phyloP scores from a whole-genome alignment of 2,329 filamentous ascomycete species.

The Exophiala lecanii-corni region DNA sequence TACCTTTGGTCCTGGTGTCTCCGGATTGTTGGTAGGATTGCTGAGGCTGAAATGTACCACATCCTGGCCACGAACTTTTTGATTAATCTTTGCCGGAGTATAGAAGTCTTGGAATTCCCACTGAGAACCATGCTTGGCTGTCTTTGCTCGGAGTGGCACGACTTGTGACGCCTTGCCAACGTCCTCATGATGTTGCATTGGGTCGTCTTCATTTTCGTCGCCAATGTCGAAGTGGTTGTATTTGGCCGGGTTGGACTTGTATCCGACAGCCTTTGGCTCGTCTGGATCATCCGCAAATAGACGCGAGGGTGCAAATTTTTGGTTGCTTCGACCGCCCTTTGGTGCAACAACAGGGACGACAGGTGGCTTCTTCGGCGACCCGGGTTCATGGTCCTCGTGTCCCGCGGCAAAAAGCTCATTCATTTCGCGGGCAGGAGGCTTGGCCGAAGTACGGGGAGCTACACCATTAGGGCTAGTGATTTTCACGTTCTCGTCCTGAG shows the following conservation, averaged over 20 bases:
- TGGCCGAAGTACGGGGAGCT: conserved; percentile 64
- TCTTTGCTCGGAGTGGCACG: conserved; percentile 19
- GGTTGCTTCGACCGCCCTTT: conserved; percentile 47
- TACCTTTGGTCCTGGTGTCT: conserved; percentile 30
- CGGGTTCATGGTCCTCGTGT: conserved; percentile 35
- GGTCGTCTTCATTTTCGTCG: conserved; percentile 34
- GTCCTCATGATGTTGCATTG: conserved; percentile 23
- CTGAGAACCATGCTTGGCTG: conserved; percentile 55
- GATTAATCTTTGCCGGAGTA: conserved; percentile 71
- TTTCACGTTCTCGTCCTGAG: conserved; percentile 16
- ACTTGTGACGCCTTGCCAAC: conserved; percentile 27
- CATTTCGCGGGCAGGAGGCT: conserved; percentile 62
- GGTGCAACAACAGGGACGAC: conserved; percentile 33
- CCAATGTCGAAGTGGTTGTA: conserved; percentile 83
- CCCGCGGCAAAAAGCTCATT: conserved; percentile 63
- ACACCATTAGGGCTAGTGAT: conserved; percentile 57
- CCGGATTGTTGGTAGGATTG: conserved; percentile 53
- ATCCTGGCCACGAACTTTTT: conserved; percentile 63
- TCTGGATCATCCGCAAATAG: conserved; percentile 51
- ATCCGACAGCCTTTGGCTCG: conserved; percentile 43
- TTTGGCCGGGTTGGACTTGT: conserved; percentile 69
- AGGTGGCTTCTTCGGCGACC: conserved; percentile 25
- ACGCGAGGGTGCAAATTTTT: conserved; percentile 49
- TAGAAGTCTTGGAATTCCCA: conserved; percentile 88
- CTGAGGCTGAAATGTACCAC: conserved; percentile 73